Conservation (phyloP, 768 basidiomycete genomes). For the Phylloporus sp. region DNA sequence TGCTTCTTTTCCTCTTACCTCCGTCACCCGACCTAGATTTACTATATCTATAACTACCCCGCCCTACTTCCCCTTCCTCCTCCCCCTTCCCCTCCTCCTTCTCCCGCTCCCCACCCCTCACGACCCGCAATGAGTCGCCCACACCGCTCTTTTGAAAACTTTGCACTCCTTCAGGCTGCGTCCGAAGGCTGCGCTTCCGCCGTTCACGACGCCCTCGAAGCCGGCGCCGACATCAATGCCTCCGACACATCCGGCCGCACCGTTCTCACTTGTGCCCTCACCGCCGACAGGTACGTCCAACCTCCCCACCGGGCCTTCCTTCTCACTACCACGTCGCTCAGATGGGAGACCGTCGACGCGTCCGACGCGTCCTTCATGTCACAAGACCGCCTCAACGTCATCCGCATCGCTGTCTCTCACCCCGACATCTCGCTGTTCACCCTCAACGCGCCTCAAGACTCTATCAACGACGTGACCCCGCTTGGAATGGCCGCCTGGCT, state of each 20-base stretch:
- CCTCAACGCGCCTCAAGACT: constrained; percentile 66
- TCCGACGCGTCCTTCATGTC: constrained; percentile 66
- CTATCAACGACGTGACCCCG: constrained; percentile 70
- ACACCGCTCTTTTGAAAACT: constrained; percentile 38
- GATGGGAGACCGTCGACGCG: constrained; percentile 68
- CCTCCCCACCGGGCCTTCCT: constrained; percentile 1
- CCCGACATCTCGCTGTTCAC: constrained; percentile 61
- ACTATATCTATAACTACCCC: constrained; percentile 21
- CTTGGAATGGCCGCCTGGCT: constrained; percentile 79
- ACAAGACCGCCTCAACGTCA: constrained; percentile 48
- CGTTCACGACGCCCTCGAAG: constrained; percentile 47
- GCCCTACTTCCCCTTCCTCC: constrained; percentile 2
- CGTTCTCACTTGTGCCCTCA: constrained; percentile 62
- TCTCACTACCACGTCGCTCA: constrained; percentile 24
- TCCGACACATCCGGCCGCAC: constrained; percentile 58
- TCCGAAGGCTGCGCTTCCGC: constrained; percentile 51
- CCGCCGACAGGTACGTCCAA: constrained; percentile 60
- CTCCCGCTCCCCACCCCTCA: constrained; percentile 12
- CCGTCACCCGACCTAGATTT: constrained; percentile 3
- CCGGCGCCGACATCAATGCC: constrained; percentile 66
- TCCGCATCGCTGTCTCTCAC: constrained; percentile 51
- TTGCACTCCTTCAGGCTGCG: constrained; percentile 50
- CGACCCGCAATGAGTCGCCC: constrained; percentile 35
- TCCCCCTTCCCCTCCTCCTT: background rate
- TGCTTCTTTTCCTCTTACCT: constrained; percentile 8